Conservation (phyloP, 768 basidiomycete genomes). For the Daedalea quercina region DNA sequence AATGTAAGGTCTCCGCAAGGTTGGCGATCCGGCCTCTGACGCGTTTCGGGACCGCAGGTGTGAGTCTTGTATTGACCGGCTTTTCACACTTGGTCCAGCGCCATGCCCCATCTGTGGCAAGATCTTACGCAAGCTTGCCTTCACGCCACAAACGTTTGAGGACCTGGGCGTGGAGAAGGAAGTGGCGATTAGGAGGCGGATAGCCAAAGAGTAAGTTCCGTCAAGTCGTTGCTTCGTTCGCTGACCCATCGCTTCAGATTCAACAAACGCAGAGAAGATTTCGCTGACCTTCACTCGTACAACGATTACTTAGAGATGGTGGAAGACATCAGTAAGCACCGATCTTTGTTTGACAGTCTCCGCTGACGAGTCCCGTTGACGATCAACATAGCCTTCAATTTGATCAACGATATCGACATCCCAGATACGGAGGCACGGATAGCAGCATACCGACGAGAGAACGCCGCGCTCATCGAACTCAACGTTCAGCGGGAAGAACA, state of each 20-base stretch:
- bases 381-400: constrained; percentile 76
- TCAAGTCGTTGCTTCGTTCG: neutral
- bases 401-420: constrained; percentile 84
- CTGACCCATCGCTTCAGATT: constrained; percentile 47
- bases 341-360: constrained; percentile 4
- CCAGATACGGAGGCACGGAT: constrained; percentile 80
- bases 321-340: constrained; percentile 73
- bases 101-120: constrained; percentile 93
- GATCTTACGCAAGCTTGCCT: constrained; percentile 86
- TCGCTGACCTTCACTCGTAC: constrained; percentile 68
- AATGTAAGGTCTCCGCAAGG: constrained; percentile 50
- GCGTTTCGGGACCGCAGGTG: constrained; percentile 52
- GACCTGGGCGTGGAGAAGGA: constrained; percentile 92
- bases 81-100: constrained; percentile 93
- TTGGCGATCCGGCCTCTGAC: neutral
- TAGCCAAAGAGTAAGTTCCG: constrained; percentile 71
- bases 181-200: constrained; percentile 78
- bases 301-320: constrained; percentile 97
- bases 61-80: constrained; percentile 94
- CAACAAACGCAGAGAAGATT: constrained; percentile 91
- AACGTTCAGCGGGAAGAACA: constrained; percentile 81
- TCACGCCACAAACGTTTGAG: constrained; percentile 92
- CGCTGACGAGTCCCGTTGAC: constrained; percentile 6
- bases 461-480: constrained; percentile 74
- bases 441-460: constrained; percentile 68